These are phyloP conservation scores for Termitomyces sp. DNA, from an alignment of 768 basidiomycete genomes.

Conservation along the genomic window DNA sequence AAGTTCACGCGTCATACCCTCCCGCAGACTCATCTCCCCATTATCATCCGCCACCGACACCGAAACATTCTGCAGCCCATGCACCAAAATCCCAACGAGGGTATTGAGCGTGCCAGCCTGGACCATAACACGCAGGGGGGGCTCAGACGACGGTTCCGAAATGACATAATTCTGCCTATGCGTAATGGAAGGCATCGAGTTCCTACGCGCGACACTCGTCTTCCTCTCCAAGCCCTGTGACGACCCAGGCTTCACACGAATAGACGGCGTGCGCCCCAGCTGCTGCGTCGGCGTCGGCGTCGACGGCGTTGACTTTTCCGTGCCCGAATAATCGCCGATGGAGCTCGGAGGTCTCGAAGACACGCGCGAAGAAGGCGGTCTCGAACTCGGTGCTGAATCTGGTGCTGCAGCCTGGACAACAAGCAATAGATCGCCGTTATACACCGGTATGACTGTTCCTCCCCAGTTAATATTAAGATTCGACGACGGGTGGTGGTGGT, in stretches of 20 bases:
- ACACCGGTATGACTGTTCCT: slow-evolving; percentile 71
- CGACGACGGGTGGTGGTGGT: slow-evolving; percentile 31
- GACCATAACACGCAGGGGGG: slow-evolving; percentile 72
- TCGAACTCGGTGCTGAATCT: slow-evolving; percentile 46
- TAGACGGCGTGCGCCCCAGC: slow-evolving; percentile 64
- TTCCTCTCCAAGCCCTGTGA: slow-evolving; percentile 75
- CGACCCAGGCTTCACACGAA: slow-evolving; percentile 72
- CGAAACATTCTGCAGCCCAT: slow-evolving; percentile 73
- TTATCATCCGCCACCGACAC: slow-evolving; percentile 86
- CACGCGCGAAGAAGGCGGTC: slow-evolving; percentile 58
- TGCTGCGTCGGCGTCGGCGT: too few species aligned
- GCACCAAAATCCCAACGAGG: slow-evolving; percentile 72
- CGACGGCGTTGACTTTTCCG: slow-evolving; percentile 27
- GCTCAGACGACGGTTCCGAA: slow-evolving; percentile 65
- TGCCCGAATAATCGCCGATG: slow-evolving; percentile 15
- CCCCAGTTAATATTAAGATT: slow-evolving; percentile 46
- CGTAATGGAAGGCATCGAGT: slow-evolving; percentile 77
- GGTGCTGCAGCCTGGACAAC: slow-evolving; percentile 57
- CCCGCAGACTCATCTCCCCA: slow-evolving; percentile 77
- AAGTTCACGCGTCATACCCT: slow-evolving; percentile 71
- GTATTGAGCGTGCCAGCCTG: slow-evolving; percentile 76
- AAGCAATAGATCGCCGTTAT: slow-evolving; percentile 72
- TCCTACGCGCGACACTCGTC: slow-evolving; percentile 69
- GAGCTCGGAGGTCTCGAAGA: slow-evolving; percentile 75
- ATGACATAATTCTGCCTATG: slow-evolving; percentile 56